These are phyloP conservation scores for Haplosporangium gracile DNA, from an alignment of 192 early-diverging fungal species.

Conservation along the genomic window DNA sequence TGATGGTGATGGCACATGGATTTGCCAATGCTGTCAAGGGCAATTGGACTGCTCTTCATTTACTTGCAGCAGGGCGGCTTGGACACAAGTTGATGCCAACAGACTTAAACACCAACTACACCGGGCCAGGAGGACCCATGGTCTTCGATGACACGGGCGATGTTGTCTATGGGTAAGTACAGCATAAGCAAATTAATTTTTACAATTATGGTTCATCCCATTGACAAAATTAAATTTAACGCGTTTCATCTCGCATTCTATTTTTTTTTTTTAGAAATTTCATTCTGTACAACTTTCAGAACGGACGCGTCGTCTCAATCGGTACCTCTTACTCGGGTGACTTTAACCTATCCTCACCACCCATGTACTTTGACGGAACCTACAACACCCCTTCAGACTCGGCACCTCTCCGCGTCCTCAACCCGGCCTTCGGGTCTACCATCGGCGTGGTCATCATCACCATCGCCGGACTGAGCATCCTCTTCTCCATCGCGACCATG, in stretches of 20 bases:
- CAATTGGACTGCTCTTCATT: slow-evolving; percentile 37
- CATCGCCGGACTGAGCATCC: slow-evolving; percentile 40
- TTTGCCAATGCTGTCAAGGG: slow-evolving; percentile 54
- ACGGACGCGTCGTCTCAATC: slow-evolving; percentile 38
- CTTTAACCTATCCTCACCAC: slow-evolving; percentile 42
- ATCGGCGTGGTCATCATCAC: slow-evolving; percentile 45
- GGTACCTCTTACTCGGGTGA: slow-evolving; percentile 53
- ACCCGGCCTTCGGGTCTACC: slow-evolving; percentile 32
- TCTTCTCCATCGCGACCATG: slow-evolving; percentile 48
- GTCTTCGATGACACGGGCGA: slow-evolving; percentile 35
- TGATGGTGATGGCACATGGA: slow-evolving; percentile 65
- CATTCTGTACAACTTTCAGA: slow-evolving; percentile 53
- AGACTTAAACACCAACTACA: slow-evolving; percentile 59
- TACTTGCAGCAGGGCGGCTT: slow-evolving; percentile 23
- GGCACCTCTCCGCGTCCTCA: slow-evolving; percentile 37
- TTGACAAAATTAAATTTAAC: not conserved
- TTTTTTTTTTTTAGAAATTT: slow-evolving; percentile 53
- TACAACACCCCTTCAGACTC: slow-evolving; percentile 43
- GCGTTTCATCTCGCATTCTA: not conserved
- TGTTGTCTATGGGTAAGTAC: slow-evolving; percentile 38
- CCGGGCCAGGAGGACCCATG: slow-evolving; percentile 59
- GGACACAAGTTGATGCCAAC: slow-evolving; percentile 53
- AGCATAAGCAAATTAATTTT: not conserved
- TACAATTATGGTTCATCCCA: no score
- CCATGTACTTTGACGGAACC: slow-evolving; percentile 57